Evolutionary conservation across 495 filamentous ascomycete genomes (phyloP), one percentile per base, ranked within the genome.

Genomic region (Xylaria sp.): DNA sequence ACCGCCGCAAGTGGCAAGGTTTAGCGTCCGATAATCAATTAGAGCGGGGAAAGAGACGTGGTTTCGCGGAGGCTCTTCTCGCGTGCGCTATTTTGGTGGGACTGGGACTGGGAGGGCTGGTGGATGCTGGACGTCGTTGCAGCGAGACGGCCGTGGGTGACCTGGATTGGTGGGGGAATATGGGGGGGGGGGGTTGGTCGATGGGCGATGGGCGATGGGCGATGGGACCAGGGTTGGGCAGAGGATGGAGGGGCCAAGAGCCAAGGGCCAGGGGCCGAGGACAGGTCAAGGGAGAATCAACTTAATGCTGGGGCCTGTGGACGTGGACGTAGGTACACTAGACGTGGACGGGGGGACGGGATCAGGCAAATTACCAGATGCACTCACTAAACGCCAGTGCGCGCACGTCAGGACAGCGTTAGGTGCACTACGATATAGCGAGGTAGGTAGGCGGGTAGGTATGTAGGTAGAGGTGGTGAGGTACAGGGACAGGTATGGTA

Each of bases 321-420:
- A 69, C 72, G n/a, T n/a, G n/a, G n/a, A n/a, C n/a, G n/a, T n/a
- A n/a, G n/a, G n/a, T n/a, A n/a, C n/a, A n/a, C n/a, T n/a, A n/a
- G n/a, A n/a, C n/a, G n/a, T n/a, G n/a, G n/a, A n/a, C 69, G 68
- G 71, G 71, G 72, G 72, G 73, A 74, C 73, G 68, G 72, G 74
- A 77, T 76, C 72, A 76, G 74, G 73, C 69, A 69, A 76, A 74
- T 76, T 77, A 72, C 74, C 70, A 76, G 74, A 77, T 76, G 63
- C 63, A 66, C n/a, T n/a, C n/a, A n/a, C n/a, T n/a, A n/a, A n/a
- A n/a, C 41, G 29, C 63, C 63, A n/a, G 61, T 64, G 61, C 61
- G 26, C 26, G 59, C 43, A 43, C 35, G 59, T 62, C 59, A 62
- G 59, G 37, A 43, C 59, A 12, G 52, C 48, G 48, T 11, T 6